phyloP scores from a whole-genome alignment of 148 eudicot species.

The Silene conica region DNA sequence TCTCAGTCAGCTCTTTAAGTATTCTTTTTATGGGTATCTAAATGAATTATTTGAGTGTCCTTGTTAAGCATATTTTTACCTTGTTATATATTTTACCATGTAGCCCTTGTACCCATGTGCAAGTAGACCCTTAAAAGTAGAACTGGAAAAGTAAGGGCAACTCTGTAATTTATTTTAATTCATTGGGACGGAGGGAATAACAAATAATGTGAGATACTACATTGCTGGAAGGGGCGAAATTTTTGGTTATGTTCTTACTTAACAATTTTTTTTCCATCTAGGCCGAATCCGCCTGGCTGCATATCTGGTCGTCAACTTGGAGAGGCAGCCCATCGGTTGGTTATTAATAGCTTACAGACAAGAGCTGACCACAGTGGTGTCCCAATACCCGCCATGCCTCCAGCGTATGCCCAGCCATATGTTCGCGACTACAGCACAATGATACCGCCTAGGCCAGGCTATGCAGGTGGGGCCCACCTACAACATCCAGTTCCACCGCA shows the following conservation, averaged over 20 bases:
- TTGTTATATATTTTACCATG: too few species aligned
- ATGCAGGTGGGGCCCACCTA: neutral
- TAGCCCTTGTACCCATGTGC: too few species aligned
- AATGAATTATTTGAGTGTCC: too few species aligned
- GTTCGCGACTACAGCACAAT: neutral
- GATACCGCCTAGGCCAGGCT: conserved; percentile 1
- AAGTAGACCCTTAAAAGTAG: too few species aligned
- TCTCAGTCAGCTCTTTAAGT: too few species aligned
- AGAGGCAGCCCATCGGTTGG: conserved; percentile 87
- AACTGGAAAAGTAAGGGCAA: too few species aligned
- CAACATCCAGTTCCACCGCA: conserved; percentile 11
- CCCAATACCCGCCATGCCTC: conserved; percentile 24
- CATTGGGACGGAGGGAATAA: too few species aligned
- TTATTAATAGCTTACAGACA: conserved; percentile 60
- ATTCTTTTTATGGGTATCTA: too few species aligned
- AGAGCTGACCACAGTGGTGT: conserved; percentile 31
- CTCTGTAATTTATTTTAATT: too few species aligned
- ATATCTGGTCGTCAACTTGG: conserved; percentile 76
- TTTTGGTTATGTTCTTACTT: neutral
- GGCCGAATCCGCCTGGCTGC: conserved; percentile 50
- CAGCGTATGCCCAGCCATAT: conserved; percentile 11
- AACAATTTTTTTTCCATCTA: conserved; percentile 14
- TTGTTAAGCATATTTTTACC: too few species aligned
- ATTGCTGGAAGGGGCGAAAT: neutral
- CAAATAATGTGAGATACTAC: neutral